phyloP scores from a whole-genome alignment of 108 stramenopile genomes.

The Pseudonitzschia multistriata region DNA sequence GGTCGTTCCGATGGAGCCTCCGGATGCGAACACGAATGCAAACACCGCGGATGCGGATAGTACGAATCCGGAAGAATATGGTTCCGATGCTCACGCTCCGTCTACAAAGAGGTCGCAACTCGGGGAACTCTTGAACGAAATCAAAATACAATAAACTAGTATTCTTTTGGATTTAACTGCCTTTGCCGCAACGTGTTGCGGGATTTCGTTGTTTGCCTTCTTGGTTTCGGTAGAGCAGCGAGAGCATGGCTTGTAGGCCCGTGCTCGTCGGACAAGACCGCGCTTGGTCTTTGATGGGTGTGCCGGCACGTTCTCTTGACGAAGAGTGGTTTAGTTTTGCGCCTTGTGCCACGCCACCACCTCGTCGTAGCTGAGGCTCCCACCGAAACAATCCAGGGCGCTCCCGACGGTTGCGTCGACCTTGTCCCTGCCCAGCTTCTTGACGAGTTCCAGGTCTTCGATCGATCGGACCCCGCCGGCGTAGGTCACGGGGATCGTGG shows the following conservation, averaged over 20 bases:
- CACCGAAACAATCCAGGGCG: conserved; percentile 97
- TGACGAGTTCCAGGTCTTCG: conserved; percentile 87
- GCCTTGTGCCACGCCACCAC: conserved; percentile 93
- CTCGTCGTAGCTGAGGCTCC: conserved; percentile 83
- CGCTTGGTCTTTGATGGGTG: too few relatives aligned
- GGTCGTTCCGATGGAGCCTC: background rate
- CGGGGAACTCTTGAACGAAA: background rate
- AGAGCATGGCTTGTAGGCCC: too few relatives aligned
- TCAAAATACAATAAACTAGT: background rate
- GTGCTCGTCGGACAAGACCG: too few relatives aligned
- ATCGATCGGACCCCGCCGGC: conserved; percentile 93
- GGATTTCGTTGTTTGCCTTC: too few relatives aligned
- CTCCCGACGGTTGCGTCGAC: conserved; percentile 97
- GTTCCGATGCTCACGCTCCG: background rate
- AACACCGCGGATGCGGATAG: background rate
- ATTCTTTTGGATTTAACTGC: too few relatives aligned
- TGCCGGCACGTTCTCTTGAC: too few relatives aligned
- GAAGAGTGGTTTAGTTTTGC: too few relatives aligned
- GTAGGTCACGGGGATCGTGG: conserved; percentile 94
- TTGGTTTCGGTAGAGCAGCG: too few relatives aligned
- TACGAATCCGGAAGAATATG: background rate
- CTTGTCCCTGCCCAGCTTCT: conserved; percentile 79
- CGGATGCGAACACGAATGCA: background rate
- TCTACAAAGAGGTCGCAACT: background rate
- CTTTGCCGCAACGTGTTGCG: too few relatives aligned